Conservation (phyloP, 805 yeast genomes). For the Crinitomyces ghanaensis region DNA sequence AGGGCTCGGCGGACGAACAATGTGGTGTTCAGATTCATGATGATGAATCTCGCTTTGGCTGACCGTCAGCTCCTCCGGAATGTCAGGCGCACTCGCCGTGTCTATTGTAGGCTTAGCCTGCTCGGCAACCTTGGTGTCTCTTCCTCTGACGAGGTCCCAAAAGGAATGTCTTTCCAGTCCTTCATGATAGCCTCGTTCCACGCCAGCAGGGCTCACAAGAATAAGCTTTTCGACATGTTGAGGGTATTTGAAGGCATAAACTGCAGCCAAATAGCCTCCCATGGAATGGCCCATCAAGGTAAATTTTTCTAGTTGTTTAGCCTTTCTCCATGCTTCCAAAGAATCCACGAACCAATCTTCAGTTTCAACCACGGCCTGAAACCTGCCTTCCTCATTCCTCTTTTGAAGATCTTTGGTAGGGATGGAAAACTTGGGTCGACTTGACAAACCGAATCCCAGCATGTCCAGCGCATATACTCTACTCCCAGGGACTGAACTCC, state of each 20-base stretch:
- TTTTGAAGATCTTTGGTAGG: constrained; percentile 21
- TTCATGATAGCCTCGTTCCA: constrained; percentile 29
- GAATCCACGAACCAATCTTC: constrained; percentile 59
- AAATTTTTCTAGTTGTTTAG: constrained; percentile 39
- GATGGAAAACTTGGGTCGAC: constrained; percentile 47
- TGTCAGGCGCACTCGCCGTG: constrained; percentile 1
- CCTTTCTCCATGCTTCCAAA: constrained; percentile 48
- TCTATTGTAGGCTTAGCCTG: constrained; percentile 3
- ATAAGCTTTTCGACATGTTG: constrained; percentile 52
- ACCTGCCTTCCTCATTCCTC: constrained; percentile 16
- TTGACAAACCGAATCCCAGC: constrained; percentile 82
- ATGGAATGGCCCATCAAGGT: constrained; percentile 76
- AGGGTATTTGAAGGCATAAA: constrained; percentile 54
- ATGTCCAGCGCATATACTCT: constrained; percentile 77
- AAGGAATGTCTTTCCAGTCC: constrained; percentile 7
- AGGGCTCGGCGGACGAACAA: background rate
- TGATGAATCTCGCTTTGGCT: background rate
- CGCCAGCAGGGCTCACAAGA: constrained; percentile 88
- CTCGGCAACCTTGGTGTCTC: constrained; percentile 1
- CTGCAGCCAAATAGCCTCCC: constrained; percentile 75
- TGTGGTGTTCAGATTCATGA: background rate
- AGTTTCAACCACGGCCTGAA: constrained; percentile 32
- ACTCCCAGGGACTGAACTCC: constrained; percentile 38
- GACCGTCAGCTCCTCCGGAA: background rate
- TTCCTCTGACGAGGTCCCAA: background rate